Evolutionary conservation across 2,329 filamentous ascomycete species (phyloP), one percentile per base, ranked within the genome.

Genomic region (Rhynchosporium secalis): DNA sequence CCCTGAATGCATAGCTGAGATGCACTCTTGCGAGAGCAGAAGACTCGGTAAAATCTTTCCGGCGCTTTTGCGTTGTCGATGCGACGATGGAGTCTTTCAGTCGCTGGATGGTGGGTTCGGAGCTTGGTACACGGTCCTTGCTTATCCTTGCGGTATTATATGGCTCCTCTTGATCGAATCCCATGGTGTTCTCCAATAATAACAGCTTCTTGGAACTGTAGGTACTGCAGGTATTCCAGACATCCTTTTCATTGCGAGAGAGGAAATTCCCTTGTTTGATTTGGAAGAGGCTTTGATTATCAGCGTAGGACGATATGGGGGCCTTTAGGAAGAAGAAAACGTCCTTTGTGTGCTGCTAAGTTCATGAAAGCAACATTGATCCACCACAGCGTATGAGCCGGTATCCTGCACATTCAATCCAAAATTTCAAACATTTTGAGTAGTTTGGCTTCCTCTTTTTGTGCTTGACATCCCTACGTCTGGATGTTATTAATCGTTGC

Each of bases 341-440:
- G 48, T 38, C 33, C 31, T 52, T 15, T 36, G 31, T 52, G 48
- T 1, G 31, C 48, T 8, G 48, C 10, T 31, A n/a, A 7, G n/a
- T 10, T 31, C 38, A 36, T 15, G 48, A 36, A 15, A 33, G 29
- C 20, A 36, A 38, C 15, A 31, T 38, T 6, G 15, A 31, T 38
- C 38, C 31, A 6, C 12, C 48, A 15, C 15, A 52, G 15, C 48
- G 48, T 52, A 36, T 52, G 31, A 33, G 48, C 26, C 29, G 33
- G 15, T 58, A 58, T 3, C 56, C 56, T 48, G 49, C 56, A 48
- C 56, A 58, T 45, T 58, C 33, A n/a, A 38, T 48, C 40, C 45
- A 29, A n/a, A 58, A 58, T 33, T 58, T 58, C 20, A 48, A 20
- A n/a, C 56, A 58, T 26, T 45, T 13, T 12, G 41, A 48, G n/a